Evolutionary conservation across 2,329 filamentous ascomycete species (phyloP).

Genomic region (Cladorrhinum sp.): DNA sequence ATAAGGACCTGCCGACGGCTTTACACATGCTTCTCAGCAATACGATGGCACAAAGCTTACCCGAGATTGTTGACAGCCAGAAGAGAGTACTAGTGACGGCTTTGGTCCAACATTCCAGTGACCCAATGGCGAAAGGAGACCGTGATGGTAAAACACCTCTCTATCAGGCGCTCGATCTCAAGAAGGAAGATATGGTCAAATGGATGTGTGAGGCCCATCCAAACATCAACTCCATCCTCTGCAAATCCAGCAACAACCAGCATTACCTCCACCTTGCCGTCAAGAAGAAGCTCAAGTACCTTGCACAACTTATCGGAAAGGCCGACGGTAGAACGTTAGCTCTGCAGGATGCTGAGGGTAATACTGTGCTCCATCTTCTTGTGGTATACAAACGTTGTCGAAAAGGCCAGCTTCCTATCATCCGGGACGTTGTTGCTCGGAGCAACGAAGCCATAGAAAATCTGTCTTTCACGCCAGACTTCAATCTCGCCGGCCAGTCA

Average conservation of each 20-base stretch:
- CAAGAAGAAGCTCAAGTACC: slow-evolving; percentile 11
- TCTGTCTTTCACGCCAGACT: neutral
- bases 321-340: slow-evolving; percentile 9
- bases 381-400: slow-evolving; percentile 12
- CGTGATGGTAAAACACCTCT: slow-evolving; percentile 10
- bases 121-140: slow-evolving; percentile 4
- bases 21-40: slow-evolving; percentile 4
- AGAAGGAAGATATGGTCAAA: slow-evolving; percentile 5
- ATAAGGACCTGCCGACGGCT: slow-evolving; percentile 1
- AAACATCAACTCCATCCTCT: slow-evolving; percentile 10
- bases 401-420: slow-evolving; percentile 8
- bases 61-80: neutral
- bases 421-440: slow-evolving; percentile 6
- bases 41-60: neutral
- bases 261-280: slow-evolving; percentile 10
- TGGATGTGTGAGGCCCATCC: slow-evolving; percentile 12
- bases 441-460: slow-evolving; percentile 2
- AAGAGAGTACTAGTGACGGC: neutral
- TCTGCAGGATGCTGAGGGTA: slow-evolving; percentile 6
- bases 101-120: slow-evolving; percentile 5
- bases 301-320: neutral
- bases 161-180: slow-evolving; percentile 6
- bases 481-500: slow-evolving; percentile 9
- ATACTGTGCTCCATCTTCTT: slow-evolving; percentile 10
- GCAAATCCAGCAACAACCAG: slow-evolving; percentile 8